Percentiles rank a stretch among this genome's conserved stretches.
These are phyloP conservation scores for Phytophthora citricola DNA, from an alignment of 352 stramenopile genomes.

Conservation along the genomic window DNA sequence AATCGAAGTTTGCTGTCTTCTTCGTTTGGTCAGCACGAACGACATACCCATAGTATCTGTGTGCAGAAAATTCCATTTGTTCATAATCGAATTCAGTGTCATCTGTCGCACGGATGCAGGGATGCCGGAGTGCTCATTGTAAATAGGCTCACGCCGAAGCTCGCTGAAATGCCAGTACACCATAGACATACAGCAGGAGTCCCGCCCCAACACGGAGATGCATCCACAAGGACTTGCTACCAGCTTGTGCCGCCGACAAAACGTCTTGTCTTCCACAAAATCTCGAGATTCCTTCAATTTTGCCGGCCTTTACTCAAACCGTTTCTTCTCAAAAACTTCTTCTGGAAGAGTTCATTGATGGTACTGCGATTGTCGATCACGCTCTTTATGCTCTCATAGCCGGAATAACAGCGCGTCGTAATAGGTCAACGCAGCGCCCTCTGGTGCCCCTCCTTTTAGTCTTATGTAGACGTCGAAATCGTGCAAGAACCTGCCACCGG, in stretches of 20 bases:
- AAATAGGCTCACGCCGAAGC: no score
- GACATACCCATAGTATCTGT: no score
- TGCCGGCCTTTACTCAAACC: not conserved
- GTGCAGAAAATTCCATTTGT: no score
- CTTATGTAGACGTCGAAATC: not conserved
- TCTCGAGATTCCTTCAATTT: not conserved
- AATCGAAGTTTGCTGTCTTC: no score
- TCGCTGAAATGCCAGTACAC: no score
- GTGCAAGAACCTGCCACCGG: not conserved
- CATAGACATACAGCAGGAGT: no score
- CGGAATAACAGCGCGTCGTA: not conserved
- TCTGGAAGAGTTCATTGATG: not conserved
- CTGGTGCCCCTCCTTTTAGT: not conserved
- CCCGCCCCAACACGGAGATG: not conserved
- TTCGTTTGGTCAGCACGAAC: no score
- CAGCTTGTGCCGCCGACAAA: not conserved
- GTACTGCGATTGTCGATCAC: not conserved
- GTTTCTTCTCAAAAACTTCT: not conserved
- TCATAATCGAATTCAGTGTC: no score
- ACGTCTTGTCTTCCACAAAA: not conserved
- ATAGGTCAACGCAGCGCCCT: not conserved
- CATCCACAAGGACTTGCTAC: not conserved
- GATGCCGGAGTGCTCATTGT: no score
- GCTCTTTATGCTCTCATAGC: slow-evolving; percentile 1
- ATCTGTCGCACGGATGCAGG: no score